These are phyloP conservation scores for Serpula lacrymans DNA, from an alignment of 768 basidiomycete species.

Conservation along the genomic window DNA sequence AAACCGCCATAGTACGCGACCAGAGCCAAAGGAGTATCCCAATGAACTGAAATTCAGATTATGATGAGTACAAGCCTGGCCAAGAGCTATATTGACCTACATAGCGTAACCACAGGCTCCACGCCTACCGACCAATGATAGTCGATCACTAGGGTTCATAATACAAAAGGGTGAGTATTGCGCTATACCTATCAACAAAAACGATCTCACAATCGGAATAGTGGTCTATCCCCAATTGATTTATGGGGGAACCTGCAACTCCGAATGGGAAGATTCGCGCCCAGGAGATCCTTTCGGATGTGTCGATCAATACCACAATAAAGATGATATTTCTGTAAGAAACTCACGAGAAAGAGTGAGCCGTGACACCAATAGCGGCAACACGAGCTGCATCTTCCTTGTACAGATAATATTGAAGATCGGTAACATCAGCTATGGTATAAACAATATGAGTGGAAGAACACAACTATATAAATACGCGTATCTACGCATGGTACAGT, in stretches of 20 bases:
- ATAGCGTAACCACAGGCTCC: conserved; percentile 47
- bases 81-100: conserved; percentile 27
- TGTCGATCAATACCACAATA: background rate
- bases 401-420: conserved; percentile 50
- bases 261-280: conserved; percentile 48
- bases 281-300: conserved; percentile 44
- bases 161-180: background rate
- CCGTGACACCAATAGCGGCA: conserved; percentile 48
- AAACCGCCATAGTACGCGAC: conserved; percentile 50
- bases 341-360: conserved; percentile 49
- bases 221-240: conserved; percentile 37
- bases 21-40: conserved; percentile 46
- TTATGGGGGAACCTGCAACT: conserved; percentile 43
- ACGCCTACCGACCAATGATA: conserved; percentile 40
- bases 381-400: conserved; percentile 50
- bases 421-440: conserved; percentile 40
- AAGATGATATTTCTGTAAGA: background rate
- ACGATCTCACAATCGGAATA: conserved; percentile 24
- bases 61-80: background rate
- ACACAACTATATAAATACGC: background rate
- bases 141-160: conserved; percentile 37
- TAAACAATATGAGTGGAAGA: background rate
- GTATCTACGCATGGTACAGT: background rate
- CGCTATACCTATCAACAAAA: conserved; percentile 33
- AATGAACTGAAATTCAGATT: conserved; percentile 34